Evolutionary conservation across 176 grass and related monocot genomes (phyloP), one percentile per base, ranked within the genome.

Genomic region (Leersia perrieri): DNA sequence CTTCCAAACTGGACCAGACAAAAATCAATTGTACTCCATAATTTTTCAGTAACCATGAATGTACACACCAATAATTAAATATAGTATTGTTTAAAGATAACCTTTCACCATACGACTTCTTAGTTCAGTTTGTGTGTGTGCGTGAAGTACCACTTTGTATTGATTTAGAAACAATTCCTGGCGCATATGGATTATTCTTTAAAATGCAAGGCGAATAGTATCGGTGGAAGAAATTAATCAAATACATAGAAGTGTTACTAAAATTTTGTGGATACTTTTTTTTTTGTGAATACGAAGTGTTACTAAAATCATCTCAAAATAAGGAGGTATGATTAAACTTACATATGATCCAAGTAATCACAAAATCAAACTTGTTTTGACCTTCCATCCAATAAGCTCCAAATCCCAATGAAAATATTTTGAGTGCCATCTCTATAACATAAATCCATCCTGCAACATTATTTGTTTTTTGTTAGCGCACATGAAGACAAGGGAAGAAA

Each of bases 371-470:
- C 49, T 76, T 89, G 76, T 98, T 98, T 93, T 93, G 92, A 45
- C 95, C 95, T 70, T 98, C 95, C 92, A 89, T 93, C 95, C 95
- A 98, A 73, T 98, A 98, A 78, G 88, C 72, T 20, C 78, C 74
- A 88, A 98, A 98, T 71, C 95, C 95, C 58, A 89, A 87, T 64
- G 95, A 93, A 85, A 98, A 98, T 83, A 98, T 94, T 89, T 98
- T 98, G 35, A 98, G 84, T 91, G 90, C 92, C 95, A 95, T 89
- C 81, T 98, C 95, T 27, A 89, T 73, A 36, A 98, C 95, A 84
- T 98, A 98, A 79, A 98, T 82, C 95, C 95, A 98, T 71, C 95
- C 95, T 98, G 83, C 32, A 93, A 76, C 16, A 94, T 84, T 74
- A 69, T 5, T 5, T 23, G 22, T 40, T 26, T 81, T 41, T 41